phyloP scores from a whole-genome alignment of 768 basidiomycete genomes.

The Rhodotorula taiwanensis region DNA sequence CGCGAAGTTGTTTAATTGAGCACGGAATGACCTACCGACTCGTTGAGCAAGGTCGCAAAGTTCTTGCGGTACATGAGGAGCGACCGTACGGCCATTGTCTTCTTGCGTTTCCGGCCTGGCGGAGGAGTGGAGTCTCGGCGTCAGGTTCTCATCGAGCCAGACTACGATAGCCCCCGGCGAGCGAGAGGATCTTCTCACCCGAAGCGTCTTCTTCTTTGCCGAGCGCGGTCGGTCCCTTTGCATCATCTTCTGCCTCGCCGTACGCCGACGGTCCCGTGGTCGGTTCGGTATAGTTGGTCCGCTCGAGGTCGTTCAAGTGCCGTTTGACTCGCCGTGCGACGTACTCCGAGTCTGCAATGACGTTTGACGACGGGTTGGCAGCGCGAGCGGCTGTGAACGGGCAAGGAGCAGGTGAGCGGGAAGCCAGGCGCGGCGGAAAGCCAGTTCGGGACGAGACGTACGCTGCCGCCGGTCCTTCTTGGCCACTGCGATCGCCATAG shows the following conservation, averaged over 20 bases:
- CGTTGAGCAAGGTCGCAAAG: slow-evolving; percentile 63
- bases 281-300: slow-evolving; percentile 35
- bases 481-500: background rate
- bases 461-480: slow-evolving; percentile 34
- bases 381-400: slow-evolving; percentile 3
- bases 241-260: slow-evolving; percentile 47
- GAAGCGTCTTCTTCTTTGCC: slow-evolving; percentile 44
- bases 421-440: background rate
- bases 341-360: slow-evolving; percentile 56
- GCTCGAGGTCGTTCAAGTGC: slow-evolving; percentile 75
- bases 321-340: slow-evolving; percentile 67
- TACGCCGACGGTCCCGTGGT: slow-evolving; percentile 12
- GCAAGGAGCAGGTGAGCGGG: background rate
- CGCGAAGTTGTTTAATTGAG: too few relatives aligned
- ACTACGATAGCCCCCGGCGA: too few relatives aligned
- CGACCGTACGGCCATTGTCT: slow-evolving; percentile 69
- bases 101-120: slow-evolving; percentile 64
- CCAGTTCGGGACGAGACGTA: background rate
- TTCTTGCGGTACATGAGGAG: slow-evolving; percentile 78
- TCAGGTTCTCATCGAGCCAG: too few relatives aligned
- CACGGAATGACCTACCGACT: slow-evolving; percentile 54
- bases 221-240: slow-evolving; percentile 7
- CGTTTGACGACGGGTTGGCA: slow-evolving; percentile 1
- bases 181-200: too few relatives aligned
- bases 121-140: slow-evolving; percentile 51